These are phyloP conservation scores for Emergomyces orientalis DNA, from an alignment of 2,329 filamentous ascomycete species.

Conservation along the genomic window DNA sequence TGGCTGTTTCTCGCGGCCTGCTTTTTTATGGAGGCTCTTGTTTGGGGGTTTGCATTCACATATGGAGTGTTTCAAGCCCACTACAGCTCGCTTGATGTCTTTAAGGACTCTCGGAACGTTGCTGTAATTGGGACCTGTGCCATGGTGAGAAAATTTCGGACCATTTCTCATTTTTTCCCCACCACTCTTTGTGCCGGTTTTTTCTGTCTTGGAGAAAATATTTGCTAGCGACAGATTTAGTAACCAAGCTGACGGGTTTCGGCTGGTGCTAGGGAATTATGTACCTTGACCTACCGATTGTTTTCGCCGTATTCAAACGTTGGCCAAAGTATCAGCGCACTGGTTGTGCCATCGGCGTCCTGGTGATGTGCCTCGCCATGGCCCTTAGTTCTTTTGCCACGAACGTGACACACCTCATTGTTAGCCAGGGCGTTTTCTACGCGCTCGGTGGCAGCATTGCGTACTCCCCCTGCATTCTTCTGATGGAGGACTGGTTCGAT, in stretches of 20 bases:
- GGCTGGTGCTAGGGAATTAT: slow-evolving; percentile 24
- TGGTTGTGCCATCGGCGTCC: slow-evolving; percentile 30
- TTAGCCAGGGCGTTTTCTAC: slow-evolving; percentile 35
- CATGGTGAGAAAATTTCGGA: slow-evolving; percentile 36
- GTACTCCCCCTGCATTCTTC: slow-evolving; percentile 43
- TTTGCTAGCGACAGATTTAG: background rate
- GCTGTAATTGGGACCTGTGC: slow-evolving; percentile 56
- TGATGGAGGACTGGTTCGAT: slow-evolving; percentile 47
- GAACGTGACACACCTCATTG: slow-evolving; percentile 36
- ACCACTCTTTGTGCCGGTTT: background rate
- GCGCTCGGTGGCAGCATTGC: slow-evolving; percentile 42
- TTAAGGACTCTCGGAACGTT: slow-evolving; percentile 42
- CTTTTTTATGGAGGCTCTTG: slow-evolving; percentile 42
- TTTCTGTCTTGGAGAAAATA: background rate
- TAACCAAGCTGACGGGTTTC: background rate
- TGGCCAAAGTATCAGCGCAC: slow-evolving; percentile 30
- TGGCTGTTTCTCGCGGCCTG: slow-evolving; percentile 40
- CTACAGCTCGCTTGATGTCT: slow-evolving; percentile 51
- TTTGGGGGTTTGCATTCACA: slow-evolving; percentile 37
- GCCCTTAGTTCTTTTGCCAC: slow-evolving; percentile 36
- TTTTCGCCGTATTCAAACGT: slow-evolving; percentile 27
- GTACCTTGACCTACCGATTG: slow-evolving; percentile 26
- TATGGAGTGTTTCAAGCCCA: slow-evolving; percentile 60
- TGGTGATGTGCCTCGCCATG: slow-evolving; percentile 28
- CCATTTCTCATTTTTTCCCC: slow-evolving; percentile 11